Conservation (phyloP, 106 monocot species). For the Acorus gramineus region DNA sequence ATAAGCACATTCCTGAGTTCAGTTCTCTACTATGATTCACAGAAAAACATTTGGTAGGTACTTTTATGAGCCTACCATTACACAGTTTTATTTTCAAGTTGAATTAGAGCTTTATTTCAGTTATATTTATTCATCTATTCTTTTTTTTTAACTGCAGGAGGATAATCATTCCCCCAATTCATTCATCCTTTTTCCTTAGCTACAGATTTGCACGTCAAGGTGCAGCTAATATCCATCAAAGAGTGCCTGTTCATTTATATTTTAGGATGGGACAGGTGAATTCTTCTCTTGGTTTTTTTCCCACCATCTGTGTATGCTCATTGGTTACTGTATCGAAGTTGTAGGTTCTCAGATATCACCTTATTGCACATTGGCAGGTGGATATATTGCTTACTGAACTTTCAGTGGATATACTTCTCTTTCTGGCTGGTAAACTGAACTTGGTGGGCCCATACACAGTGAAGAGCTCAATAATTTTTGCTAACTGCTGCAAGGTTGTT, state of each 20-base stretch:
- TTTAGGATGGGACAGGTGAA: slow-evolving; percentile 55
- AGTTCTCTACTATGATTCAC: slow-evolving; percentile 42
- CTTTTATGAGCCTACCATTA: neutral
- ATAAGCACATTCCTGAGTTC: slow-evolving; percentile 37
- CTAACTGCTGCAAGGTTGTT: slow-evolving; percentile 75
- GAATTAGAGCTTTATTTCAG: neutral
- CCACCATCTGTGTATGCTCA: neutral
- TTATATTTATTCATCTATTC: slow-evolving; percentile 1
- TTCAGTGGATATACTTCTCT: slow-evolving; percentile 68
- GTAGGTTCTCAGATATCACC: neutral
- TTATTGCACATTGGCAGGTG: slow-evolving; percentile 31
- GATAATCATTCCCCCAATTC: slow-evolving; percentile 52
- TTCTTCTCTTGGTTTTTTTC: slow-evolving; percentile 2
- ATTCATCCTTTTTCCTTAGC: slow-evolving; percentile 37
- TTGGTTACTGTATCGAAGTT: neutral
- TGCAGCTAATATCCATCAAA: slow-evolving; percentile 13
- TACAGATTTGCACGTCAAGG: slow-evolving; percentile 25
- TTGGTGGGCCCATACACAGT: slow-evolving; percentile 66
- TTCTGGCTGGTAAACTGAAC: slow-evolving; percentile 50
- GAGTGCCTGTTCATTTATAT: slow-evolving; percentile 38
- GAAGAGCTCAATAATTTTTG: slow-evolving; percentile 48
- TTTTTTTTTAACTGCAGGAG: slow-evolving; percentile 44
- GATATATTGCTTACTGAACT: slow-evolving; percentile 49
- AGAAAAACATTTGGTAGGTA: slow-evolving; percentile 55
- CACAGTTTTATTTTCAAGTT: too few relatives aligned